Percentiles rank a stretch among this genome's conserved stretches.
phyloP scores from a whole-genome alignment of 805 yeast species.

The Candida hispaniensis region DNA sequence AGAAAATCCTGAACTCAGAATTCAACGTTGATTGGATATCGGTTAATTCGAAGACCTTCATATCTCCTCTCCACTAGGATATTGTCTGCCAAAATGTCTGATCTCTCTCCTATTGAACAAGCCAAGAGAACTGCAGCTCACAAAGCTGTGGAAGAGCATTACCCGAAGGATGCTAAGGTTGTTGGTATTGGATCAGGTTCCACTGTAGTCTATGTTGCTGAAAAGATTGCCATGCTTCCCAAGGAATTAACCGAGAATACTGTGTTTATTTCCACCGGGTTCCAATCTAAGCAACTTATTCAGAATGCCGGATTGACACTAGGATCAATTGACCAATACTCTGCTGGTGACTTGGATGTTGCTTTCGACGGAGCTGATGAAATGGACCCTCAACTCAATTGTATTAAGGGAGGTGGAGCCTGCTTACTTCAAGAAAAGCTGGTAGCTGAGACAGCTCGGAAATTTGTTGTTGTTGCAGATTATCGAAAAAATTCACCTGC shows the following conservation, averaged over 20 bases:
- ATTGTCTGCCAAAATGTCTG: neutral
- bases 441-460: slow-evolving; percentile 69
- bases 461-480: slow-evolving; percentile 85
- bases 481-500: slow-evolving; percentile 66
- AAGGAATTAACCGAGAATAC: slow-evolving; percentile 39
- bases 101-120: slow-evolving; percentile 40
- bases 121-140: slow-evolving; percentile 90
- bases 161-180: slow-evolving; percentile 55
- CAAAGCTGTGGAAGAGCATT: slow-evolving; percentile 81
- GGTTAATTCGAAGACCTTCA: neutral
- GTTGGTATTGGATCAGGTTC: slow-evolving; percentile 96
- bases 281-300: slow-evolving; percentile 83
- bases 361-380: slow-evolving; percentile 99
- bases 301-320: slow-evolving; percentile 66
- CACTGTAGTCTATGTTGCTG: slow-evolving; percentile 95
- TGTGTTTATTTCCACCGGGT: slow-evolving; percentile 90
- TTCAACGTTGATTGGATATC: too few species aligned
- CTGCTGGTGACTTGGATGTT: slow-evolving; percentile 60
- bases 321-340: slow-evolving; percentile 70
- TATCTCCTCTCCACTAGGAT: neutral
- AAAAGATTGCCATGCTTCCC: slow-evolving; percentile 65
- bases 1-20: neutral
- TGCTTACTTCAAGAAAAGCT: slow-evolving; percentile 93
- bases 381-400: slow-evolving; percentile 67
- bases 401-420: slow-evolving; percentile 98